Conservation (phyloP, 768 basidiomycete species). For the Lactarius sp. region DNA sequence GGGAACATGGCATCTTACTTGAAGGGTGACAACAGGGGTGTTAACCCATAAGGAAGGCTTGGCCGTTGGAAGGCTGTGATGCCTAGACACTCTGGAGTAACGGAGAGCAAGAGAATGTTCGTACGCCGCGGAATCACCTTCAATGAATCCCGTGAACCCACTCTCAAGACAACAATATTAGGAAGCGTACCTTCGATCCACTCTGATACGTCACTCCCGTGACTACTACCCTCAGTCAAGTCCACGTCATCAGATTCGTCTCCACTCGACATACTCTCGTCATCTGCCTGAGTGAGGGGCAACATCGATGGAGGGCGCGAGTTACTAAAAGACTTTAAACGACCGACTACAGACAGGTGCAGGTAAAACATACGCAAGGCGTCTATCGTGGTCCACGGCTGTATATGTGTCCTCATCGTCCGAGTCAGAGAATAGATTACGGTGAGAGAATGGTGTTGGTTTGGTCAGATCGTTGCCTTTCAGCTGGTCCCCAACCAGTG, state of each 20-base stretch:
- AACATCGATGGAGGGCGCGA: constrained; percentile 46
- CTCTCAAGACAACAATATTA: background rate
- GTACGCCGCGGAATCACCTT: background rate
- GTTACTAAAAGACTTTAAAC: constrained; percentile 35
- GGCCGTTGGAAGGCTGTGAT: constrained; percentile 40
- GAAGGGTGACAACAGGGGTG: constrained; percentile 41
- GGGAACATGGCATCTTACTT: constrained; percentile 12
- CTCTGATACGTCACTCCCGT: constrained; percentile 40
- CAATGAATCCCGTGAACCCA: background rate
- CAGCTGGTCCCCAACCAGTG: background rate
- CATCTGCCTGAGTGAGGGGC: constrained; percentile 37
- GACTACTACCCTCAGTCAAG: constrained; percentile 47
- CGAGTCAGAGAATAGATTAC: constrained; percentile 47
- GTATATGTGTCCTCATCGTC: constrained; percentile 59
- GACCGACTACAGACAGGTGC: constrained; percentile 1
- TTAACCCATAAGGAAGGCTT: constrained; percentile 43
- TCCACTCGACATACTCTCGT: constrained; percentile 53
- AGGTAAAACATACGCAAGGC: constrained; percentile 51
- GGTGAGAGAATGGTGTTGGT: constrained; percentile 18
- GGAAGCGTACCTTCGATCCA: constrained; percentile 42
- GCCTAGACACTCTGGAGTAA: constrained; percentile 46
- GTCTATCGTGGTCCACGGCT: constrained; percentile 65
- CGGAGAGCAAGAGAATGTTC: constrained; percentile 26
- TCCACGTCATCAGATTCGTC: constrained; percentile 81
- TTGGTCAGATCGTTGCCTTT: constrained; percentile 1